phyloP scores from a whole-genome alignment of 2,329 filamentous ascomycete genomes.

The Colletotrichum sansevieriae region DNA sequence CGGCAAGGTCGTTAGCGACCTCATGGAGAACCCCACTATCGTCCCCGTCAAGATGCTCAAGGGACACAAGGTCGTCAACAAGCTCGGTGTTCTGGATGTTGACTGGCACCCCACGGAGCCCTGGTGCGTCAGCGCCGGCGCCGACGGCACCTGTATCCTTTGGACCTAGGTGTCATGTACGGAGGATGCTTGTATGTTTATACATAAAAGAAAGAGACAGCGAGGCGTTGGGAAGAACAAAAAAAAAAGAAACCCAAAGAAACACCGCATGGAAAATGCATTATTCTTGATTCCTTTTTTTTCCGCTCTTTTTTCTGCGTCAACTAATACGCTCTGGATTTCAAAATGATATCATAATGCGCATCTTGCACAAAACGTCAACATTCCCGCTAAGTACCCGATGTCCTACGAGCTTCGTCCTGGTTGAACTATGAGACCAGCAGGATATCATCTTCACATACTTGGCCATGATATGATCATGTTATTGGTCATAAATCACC shows the following conservation, averaged over 20 bases:
- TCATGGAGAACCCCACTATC: conserved; percentile 96
- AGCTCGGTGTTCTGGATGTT: conserved; percentile 91
- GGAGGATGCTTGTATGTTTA: conserved; percentile 36
- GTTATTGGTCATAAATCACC: too few species aligned
- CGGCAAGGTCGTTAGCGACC: conserved; percentile 91
- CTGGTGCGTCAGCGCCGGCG: conserved; percentile 94
- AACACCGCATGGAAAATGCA: conserved; percentile 14
- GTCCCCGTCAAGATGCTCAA: conserved; percentile 94
- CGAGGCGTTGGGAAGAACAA: conserved; percentile 41
- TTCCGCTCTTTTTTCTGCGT: conserved; percentile 12
- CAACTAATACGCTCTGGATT: conserved; percentile 15
- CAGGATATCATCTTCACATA: too few species aligned
- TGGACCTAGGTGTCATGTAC: conserved; percentile 72
- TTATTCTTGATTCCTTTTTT: background rate
- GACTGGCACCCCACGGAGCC: conserved; percentile 97
- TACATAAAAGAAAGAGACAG: conserved; percentile 33
- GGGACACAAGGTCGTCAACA: conserved; percentile 88
- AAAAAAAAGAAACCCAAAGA: conserved; percentile 20
- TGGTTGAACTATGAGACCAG: too few species aligned
- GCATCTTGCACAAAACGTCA: conserved; percentile 5
- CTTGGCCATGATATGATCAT: too few species aligned
- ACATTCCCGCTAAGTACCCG: too few species aligned
- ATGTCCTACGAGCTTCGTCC: too few species aligned
- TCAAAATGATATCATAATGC: conserved; percentile 31
- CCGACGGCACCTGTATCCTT: conserved; percentile 90